phyloP scores from a whole-genome alignment of 805 yeast species.

The Pichia paraexigua region DNA sequence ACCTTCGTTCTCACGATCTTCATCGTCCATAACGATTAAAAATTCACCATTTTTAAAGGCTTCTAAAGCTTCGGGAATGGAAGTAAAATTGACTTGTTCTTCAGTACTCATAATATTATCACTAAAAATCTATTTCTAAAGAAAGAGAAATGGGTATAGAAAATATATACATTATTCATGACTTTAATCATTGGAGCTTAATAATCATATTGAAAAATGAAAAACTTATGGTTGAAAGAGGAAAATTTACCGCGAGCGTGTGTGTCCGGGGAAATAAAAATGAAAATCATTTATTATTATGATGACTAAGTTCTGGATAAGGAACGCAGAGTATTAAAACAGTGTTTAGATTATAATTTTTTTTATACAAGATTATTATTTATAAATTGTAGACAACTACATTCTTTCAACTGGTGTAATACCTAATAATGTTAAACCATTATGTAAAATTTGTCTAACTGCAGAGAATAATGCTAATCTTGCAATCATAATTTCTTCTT shows the following conservation, averaged over 20 bases:
- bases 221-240: neutral
- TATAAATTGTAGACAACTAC: conserved; percentile 34
- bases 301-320: neutral
- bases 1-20: conserved; percentile 94
- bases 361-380: neutral
- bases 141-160: neutral
- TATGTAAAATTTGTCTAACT: conserved; percentile 81
- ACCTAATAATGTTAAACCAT: conserved; percentile 86
- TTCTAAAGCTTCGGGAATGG: conserved; percentile 64
- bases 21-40: conserved; percentile 95
- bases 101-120: conserved; percentile 2
- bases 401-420: conserved; percentile 98
- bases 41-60: conserved; percentile 74
- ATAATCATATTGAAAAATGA: neutral
- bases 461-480: conserved; percentile 86
- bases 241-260: neutral
- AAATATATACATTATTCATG: neutral
- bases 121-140: neutral
- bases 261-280: neutral
- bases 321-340: neutral
- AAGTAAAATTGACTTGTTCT: conserved; percentile 30
- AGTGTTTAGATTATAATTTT: neutral
- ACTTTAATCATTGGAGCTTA: neutral
- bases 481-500: conserved; percentile 75
- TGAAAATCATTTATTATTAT: neutral